Conservation (phyloP, 768 basidiomycete species). For the Boletus rubescentipes region DNA sequence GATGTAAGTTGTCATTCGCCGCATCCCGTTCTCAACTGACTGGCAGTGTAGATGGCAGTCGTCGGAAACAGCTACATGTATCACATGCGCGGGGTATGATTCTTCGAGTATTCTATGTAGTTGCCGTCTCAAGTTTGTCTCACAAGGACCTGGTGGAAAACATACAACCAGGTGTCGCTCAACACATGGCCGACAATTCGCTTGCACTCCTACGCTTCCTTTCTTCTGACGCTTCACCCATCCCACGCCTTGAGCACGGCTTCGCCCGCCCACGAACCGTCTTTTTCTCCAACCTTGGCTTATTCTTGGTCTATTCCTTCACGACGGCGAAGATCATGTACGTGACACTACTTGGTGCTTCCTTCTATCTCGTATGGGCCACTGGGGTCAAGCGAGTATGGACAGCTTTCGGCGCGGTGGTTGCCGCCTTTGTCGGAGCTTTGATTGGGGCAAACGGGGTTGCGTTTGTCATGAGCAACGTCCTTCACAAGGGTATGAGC, state of each 20-base stretch:
- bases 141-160: constrained; percentile 72
- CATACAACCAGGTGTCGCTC: constrained; percentile 78
- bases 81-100: constrained; percentile 81
- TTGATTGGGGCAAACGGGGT: constrained; percentile 65
- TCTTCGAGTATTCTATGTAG: neutral
- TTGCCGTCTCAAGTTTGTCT: neutral
- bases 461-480: constrained; percentile 64
- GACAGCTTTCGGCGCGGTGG: constrained; percentile 47
- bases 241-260: constrained; percentile 59
- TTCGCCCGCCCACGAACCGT: constrained; percentile 61
- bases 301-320: constrained; percentile 75
- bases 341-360: constrained; percentile 44
- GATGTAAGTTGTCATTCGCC: constrained; percentile 56
- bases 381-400: constrained; percentile 31
- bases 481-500: constrained; percentile 70
- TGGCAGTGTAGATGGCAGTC: constrained; percentile 70
- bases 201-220: constrained; percentile 77
- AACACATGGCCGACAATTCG: constrained; percentile 90
- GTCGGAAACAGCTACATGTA: constrained; percentile 93
- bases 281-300: constrained; percentile 71
- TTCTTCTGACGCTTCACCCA: constrained; percentile 64
- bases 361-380: constrained; percentile 44
- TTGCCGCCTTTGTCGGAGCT: constrained; percentile 53
- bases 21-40: neutral
- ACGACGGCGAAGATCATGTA: constrained; percentile 68